Evolutionary conservation across 768 basidiomycete genomes (phyloP).

Genomic region (Crassisporium funariophilum): DNA sequence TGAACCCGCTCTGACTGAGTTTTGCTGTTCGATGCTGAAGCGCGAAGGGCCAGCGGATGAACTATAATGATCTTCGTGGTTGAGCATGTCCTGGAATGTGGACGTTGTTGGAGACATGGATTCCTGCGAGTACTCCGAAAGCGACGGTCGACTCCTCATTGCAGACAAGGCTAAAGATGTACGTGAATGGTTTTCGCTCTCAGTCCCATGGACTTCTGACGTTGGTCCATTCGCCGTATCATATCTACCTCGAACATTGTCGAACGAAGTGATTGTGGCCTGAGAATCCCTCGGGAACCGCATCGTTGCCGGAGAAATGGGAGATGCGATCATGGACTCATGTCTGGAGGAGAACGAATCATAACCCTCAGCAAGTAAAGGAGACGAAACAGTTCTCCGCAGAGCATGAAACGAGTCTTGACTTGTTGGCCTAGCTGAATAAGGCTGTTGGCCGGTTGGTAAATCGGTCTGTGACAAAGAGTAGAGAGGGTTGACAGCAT

Average conservation of each 20-base stretch:
- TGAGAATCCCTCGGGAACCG: constrained; percentile 31
- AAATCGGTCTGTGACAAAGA: constrained; percentile 64
- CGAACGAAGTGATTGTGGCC: constrained; percentile 32
- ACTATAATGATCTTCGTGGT: constrained; percentile 25
- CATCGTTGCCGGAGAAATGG: constrained; percentile 41
- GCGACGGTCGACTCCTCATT: constrained; percentile 50
- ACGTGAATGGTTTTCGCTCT: constrained; percentile 37
- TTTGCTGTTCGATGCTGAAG: constrained; percentile 27
- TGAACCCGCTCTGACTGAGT: constrained; percentile 26
- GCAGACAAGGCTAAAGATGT: constrained; percentile 56
- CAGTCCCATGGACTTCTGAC: constrained; percentile 37
- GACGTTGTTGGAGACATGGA: constrained; percentile 69
- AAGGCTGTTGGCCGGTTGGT: constrained; percentile 19
- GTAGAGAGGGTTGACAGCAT: constrained; percentile 47
- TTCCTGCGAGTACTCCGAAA: constrained; percentile 68
- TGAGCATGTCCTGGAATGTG: constrained; percentile 72
- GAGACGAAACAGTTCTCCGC: constrained; percentile 56
- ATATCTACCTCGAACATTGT: constrained; percentile 25
- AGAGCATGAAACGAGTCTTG: constrained; percentile 27
- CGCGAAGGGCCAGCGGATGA: constrained; percentile 28
- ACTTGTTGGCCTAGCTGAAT: constrained; percentile 8
- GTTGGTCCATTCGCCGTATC: constrained; percentile 20
- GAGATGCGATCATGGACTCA: constrained; percentile 41
- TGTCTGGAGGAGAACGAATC: constrained; percentile 31
- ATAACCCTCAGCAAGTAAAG: constrained; percentile 49